Percentiles rank a stretch among this genome's conserved stretches.
Conservation (phyloP, 2,329 filamentous ascomycete species). For the Aspergillus pseudotamarii region DNA sequence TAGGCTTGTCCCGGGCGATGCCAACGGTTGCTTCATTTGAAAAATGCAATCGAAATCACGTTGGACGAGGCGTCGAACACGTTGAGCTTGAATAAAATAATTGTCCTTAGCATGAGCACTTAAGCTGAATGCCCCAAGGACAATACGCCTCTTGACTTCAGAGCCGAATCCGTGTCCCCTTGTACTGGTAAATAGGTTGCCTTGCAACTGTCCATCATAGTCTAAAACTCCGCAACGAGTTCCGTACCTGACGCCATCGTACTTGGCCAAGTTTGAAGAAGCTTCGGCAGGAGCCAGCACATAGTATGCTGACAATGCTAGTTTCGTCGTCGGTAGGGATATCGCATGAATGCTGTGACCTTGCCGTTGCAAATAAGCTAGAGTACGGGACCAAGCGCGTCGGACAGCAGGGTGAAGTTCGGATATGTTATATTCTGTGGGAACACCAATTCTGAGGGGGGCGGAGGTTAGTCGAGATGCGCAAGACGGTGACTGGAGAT, state of each 20-base stretch:
- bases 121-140: slow-evolving; percentile 86
- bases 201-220: slow-evolving; percentile 53
- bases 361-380: slow-evolving; percentile 61
- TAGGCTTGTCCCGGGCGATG: slow-evolving; percentile 11
- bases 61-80: slow-evolving; percentile 79
- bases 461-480: slow-evolving; percentile 27
- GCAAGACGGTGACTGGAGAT: slow-evolving; percentile 37
- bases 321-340: slow-evolving; percentile 78
- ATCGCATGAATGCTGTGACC: slow-evolving; percentile 76
- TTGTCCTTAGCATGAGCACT: slow-evolving; percentile 92
- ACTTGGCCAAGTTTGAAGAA: slow-evolving; percentile 93
- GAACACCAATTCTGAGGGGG: slow-evolving; percentile 59
- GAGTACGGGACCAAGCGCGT: slow-evolving; percentile 66
- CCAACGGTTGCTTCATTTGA: slow-evolving; percentile 67
- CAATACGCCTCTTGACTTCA: slow-evolving; percentile 83
- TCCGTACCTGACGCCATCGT: slow-evolving; percentile 95
- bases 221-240: slow-evolving; percentile 55
- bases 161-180: slow-evolving; percentile 75
- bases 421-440: slow-evolving; percentile 81
- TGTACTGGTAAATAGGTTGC: slow-evolving; percentile 72
- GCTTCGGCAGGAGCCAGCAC: slow-evolving; percentile 93
- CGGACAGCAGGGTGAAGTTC: slow-evolving; percentile 74
- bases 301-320: slow-evolving; percentile 91
- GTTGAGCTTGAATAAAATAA: slow-evolving; percentile 94
- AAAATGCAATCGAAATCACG: slow-evolving; percentile 85